Evolutionary conservation across 768 basidiomycete genomes (phyloP).

Genomic region (Filobasidium wieringae): DNA sequence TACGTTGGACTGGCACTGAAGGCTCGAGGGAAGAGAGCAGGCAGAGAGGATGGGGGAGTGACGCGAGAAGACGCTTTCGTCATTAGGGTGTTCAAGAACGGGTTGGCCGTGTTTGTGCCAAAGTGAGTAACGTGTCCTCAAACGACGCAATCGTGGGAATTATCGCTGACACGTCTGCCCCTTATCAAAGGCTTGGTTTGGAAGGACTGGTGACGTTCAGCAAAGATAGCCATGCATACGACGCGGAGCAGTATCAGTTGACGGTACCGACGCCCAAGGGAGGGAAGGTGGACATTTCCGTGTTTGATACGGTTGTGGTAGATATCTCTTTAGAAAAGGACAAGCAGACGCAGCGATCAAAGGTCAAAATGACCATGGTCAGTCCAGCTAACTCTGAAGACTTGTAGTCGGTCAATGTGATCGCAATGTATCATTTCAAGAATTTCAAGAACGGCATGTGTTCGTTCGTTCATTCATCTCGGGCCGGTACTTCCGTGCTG

Average conservation of each 20-base stretch:
- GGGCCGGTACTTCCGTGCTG: no score
- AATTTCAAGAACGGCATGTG: no score
- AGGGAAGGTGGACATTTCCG: slow-evolving; percentile 54
- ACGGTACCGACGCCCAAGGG: slow-evolving; percentile 48
- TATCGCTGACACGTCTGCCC: neutral
- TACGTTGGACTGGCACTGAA: slow-evolving; percentile 89
- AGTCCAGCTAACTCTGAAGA: slow-evolving; percentile 27
- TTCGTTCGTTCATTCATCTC: no score
- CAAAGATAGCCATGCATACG: slow-evolving; percentile 74
- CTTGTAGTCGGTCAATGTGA: slow-evolving; percentile 20
- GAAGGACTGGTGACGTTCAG: slow-evolving; percentile 85
- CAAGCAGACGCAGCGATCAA: slow-evolving; percentile 78
- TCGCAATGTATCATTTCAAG: no score
- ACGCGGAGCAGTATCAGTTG: slow-evolving; percentile 80
- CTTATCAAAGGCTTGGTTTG: slow-evolving; percentile 59
- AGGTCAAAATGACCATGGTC: slow-evolving; percentile 49
- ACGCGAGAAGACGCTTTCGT: slow-evolving; percentile 45
- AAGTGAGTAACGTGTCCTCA: slow-evolving; percentile 49
- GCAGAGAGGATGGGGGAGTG: slow-evolving; percentile 14
- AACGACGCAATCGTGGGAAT: neutral
- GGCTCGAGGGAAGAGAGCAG: slow-evolving; percentile 41
- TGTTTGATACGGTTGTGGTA: slow-evolving; percentile 91
- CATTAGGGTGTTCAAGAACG: slow-evolving; percentile 86
- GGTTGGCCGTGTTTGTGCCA: slow-evolving; percentile 88
- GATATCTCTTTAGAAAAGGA: slow-evolving; percentile 88